These are phyloP conservation scores for Venturia aucupariae DNA, from an alignment of 2,329 filamentous ascomycete genomes.

Conservation along the genomic window DNA sequence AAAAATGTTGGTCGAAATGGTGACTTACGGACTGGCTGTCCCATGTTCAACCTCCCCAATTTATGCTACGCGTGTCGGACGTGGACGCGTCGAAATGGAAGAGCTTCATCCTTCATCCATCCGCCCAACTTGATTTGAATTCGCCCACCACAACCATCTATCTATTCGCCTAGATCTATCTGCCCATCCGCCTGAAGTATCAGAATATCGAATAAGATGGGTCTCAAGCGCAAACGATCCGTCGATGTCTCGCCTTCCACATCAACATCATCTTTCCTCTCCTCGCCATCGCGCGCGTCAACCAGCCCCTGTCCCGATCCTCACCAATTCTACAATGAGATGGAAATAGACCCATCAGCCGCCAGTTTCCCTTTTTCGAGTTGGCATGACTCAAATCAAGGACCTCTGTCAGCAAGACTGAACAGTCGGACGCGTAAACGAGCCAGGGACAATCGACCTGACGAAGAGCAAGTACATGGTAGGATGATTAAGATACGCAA, in stretches of 20 bases:
- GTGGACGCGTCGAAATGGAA: neutral
- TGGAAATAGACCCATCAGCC: slow-evolving; percentile 22
- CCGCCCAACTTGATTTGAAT: too few relatives aligned
- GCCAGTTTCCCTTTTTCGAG: slow-evolving; percentile 19
- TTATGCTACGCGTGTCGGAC: neutral
- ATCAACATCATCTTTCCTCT: slow-evolving; percentile 32
- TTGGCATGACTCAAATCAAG: slow-evolving; percentile 25
- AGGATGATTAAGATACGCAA: slow-evolving; percentile 19
- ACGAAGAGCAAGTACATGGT: slow-evolving; percentile 48
- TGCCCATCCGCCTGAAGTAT: neutral
- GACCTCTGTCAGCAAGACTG: slow-evolving; percentile 28
- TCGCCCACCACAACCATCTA: neutral
- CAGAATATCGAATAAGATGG: slow-evolving; percentile 32
- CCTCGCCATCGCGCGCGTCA: slow-evolving; percentile 20
- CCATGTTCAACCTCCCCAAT: neutral
- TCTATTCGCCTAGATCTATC: neutral
- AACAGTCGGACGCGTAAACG: slow-evolving; percentile 51
- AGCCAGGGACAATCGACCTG: slow-evolving; percentile 48
- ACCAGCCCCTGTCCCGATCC: slow-evolving; percentile 16
- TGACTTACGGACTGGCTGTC: neutral
- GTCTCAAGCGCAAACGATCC: slow-evolving; percentile 51
- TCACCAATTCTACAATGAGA: slow-evolving; percentile 17
- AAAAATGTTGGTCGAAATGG: neutral
- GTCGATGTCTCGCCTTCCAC: slow-evolving; percentile 33
- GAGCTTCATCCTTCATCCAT: neutral